Conservation (phyloP, 1,139 yeast species). For the Geotrichum carabidarum region DNA sequence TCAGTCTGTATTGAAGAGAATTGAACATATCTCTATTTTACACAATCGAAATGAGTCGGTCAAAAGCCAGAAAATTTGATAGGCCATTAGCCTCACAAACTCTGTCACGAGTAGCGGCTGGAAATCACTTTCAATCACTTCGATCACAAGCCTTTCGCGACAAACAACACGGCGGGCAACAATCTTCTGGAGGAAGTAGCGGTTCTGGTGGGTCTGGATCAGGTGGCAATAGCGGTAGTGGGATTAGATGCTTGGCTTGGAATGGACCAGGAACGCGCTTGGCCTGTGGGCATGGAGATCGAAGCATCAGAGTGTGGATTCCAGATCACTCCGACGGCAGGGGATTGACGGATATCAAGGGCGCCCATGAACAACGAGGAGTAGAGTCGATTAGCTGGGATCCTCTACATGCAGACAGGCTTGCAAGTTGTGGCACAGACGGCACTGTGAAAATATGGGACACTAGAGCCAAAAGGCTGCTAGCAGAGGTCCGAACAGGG, state of each 20-base stretch:
- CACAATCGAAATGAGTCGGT: background rate
- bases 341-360: conserved; percentile 24
- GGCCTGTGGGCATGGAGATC: conserved; percentile 29
- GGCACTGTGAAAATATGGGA: conserved; percentile 54
- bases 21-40: background rate
- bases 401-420: conserved; percentile 47
- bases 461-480: conserved; percentile 40
- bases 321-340: conserved; percentile 28
- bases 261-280: conserved; percentile 31
- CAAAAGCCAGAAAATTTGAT: background rate
- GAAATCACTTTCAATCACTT: conserved; percentile 9
- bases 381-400: conserved; percentile 58
- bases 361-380: conserved; percentile 15
- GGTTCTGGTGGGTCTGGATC: background rate
- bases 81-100: conserved; percentile 7
- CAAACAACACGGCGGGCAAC: conserved; percentile 4
- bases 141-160: conserved; percentile 10
- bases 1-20: too few species aligned
- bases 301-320: conserved; percentile 31
- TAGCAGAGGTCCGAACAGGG: conserved; percentile 39
- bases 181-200: background rate
- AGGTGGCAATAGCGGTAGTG: background rate
- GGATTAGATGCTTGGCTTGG: conserved; percentile 24
- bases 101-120: conserved; percentile 13
- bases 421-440: conserved; percentile 60